These are phyloP conservation scores for Penicillium soppii DNA, from an alignment of 495 filamentous ascomycete species.

Conservation along the genomic window DNA sequence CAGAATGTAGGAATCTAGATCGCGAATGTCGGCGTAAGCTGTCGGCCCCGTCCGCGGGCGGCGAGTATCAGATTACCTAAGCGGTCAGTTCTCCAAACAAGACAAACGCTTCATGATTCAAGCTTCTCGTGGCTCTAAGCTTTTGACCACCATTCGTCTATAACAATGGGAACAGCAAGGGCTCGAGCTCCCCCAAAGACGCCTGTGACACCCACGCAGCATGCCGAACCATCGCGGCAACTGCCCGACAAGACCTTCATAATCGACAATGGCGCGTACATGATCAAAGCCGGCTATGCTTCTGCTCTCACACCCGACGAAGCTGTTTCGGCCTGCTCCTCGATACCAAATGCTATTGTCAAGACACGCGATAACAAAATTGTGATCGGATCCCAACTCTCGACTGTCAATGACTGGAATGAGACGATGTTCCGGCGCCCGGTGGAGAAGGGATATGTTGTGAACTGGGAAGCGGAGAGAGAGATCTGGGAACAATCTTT, in stretches of 20 bases:
- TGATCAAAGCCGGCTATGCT: slow-evolving; percentile 89
- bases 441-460: slow-evolving; percentile 91
- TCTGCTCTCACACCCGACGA: slow-evolving; percentile 42
- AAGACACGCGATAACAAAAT: slow-evolving; percentile 74
- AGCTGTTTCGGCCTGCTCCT: slow-evolving; percentile 50
- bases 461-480: slow-evolving; percentile 95
- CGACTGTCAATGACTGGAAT: slow-evolving; percentile 79
- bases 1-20: too few relatives aligned
- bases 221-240: slow-evolving; percentile 16
- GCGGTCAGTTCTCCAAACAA: slow-evolving; percentile 14
- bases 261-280: slow-evolving; percentile 91
- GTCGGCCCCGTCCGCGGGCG: too few relatives aligned
- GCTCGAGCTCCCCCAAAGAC: slow-evolving; percentile 27
- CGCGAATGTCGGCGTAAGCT: too few relatives aligned
- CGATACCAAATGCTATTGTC: slow-evolving; percentile 86
- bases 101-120: slow-evolving; percentile 18
- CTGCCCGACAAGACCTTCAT: slow-evolving; percentile 71
- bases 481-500: slow-evolving; percentile 95
- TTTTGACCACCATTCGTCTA: slow-evolving; percentile 2
- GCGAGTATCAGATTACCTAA: not conserved
- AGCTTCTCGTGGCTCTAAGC: slow-evolving; percentile 1
- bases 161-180: slow-evolving; percentile 38
- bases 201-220: slow-evolving; percentile 13
- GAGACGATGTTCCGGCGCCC: slow-evolving; percentile 85
- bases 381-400: slow-evolving; percentile 77